Evolutionary conservation across 208 protist species (phyloP), one percentile per base, ranked within the genome.

Genomic region (Trypanosoma boissoni): DNA sequence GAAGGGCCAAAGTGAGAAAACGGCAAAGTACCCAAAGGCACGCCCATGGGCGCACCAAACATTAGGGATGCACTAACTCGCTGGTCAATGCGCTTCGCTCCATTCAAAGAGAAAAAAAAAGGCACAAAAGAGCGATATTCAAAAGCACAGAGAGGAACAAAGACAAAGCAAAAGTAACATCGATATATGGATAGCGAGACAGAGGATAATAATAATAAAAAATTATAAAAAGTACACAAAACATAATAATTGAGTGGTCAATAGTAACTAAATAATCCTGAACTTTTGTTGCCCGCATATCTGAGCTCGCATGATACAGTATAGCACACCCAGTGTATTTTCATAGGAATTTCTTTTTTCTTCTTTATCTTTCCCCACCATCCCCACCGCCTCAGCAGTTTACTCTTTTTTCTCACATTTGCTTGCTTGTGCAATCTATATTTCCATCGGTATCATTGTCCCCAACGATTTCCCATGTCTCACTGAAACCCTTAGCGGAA

Each of bases 401-500:
- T n/a, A n/a, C n/a, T n/a, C n/a, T n/a, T n/a, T n/a, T n/a, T n/a
- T n/a, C n/a, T n/a, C n/a, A n/a, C n/a, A n/a, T n/a, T n/a, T n/a
- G n/a, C n/a, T n/a, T n/a, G n/a, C n/a, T n/a, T n/a, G n/a, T n/a
- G n/a, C n/a, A n/a, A n/a, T n/a, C 27, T 39, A 29, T 37, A 58
- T 8, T 23, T 43, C 36, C 20, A 63, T 34, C 57, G 43, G 10
- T 50, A 71, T 23, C 45, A 92, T 58, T 34, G 74, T 61, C 0
- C 86, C 86, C 23, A 89, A 59, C 28, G 55, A 76, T 5, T 64
- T 67, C 0, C 84, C 88, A 16, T 74, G 61, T 14, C 72, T 73
- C 21, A 86, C 76, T 1, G 79, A 79, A 6, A 92, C 81, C 0
- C 49, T 12, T 18, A 70, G 20, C 18, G 56, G 58, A 53, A 70